phyloP scores from a whole-genome alignment of 2,329 filamentous ascomycete species.

The Apiospora malaysiana region DNA sequence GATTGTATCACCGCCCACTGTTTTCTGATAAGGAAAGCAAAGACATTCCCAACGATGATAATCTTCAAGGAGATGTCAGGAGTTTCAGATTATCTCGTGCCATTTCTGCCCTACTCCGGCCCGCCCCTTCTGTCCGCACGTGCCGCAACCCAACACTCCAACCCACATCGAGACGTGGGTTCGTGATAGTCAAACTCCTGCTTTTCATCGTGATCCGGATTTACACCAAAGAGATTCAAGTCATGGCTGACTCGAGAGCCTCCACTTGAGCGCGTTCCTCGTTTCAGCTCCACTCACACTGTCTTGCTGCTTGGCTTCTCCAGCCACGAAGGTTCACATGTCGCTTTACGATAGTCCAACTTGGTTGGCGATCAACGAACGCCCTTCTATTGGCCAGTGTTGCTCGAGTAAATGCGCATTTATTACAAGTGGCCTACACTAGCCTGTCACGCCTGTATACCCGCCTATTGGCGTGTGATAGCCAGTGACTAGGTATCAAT shows the following conservation, averaged over 20 bases:
- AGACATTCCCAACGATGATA: background rate
- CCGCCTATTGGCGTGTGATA: background rate
- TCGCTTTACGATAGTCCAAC: slow-evolving; percentile 11
- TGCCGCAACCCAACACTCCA: background rate
- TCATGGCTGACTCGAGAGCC: background rate
- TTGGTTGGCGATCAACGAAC: background rate
- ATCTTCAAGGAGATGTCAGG: background rate
- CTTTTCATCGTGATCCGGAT: slow-evolving; percentile 8
- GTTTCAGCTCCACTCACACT: slow-evolving; percentile 6
- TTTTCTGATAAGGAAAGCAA: slow-evolving; percentile 11
- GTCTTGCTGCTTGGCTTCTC: background rate
- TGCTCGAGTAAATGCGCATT: background rate
- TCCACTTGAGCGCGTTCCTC: slow-evolving; percentile 11
- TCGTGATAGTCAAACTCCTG: background rate
- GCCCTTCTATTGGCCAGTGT: background rate
- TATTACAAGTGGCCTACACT: background rate
- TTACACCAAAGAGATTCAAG: background rate
- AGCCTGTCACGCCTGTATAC: background rate
- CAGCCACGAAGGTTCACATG: slow-evolving; percentile 1
- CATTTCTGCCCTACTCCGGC: background rate
- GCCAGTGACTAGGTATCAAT: background rate
- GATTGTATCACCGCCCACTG: background rate
- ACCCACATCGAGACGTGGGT: background rate
- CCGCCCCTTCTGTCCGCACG: background rate
- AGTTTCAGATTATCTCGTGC: background rate